Base-by-base conservation (phyloP, 2,329 filamentous ascomycete genomes). In the Aspergillus alliaceus region DNA sequence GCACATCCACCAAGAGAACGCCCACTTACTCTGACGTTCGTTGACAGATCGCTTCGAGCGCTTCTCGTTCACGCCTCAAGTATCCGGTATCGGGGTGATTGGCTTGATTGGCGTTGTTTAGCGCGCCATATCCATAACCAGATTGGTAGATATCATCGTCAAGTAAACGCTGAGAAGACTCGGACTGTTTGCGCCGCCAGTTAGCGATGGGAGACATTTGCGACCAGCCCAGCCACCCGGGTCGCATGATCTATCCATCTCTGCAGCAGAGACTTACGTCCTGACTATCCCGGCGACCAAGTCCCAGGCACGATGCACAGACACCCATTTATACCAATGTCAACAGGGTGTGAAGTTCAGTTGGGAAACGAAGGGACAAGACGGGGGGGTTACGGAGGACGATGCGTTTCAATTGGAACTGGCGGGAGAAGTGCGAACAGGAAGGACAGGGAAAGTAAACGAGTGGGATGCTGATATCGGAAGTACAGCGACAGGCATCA, bases 31-130 rank as follows among this genome's bases (percentile, higher is more conserved):
- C 77, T n/a, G 77, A 79, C 53, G 77, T 73, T 48, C 74, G 69
- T 61, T 79, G 77, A 62, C 77, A 79, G 59, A 79, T 79, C 4
- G 75, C 73, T 59, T 79, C 76, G 39, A 79, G 63, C 7, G 76
- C 77, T 63, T 79, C 77, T 40, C 76, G 67, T 60, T 79, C 77
- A 34, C 75, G 75, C 59, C 73, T 76, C 58, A 76, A 59, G 55
- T 73, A 72, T 60, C 78, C 75, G 6, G 75, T 69, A 64, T 79
- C 76, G 4, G 75, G 71, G 29, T 77, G 72, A 53, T 70, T 71
- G 25, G 64, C 62, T 37, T 75, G 73, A 15, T 72, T 70, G 18
- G 66, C 63, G 22, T 74, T 67, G 47, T 73, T 73, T 25, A 76
- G 69, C 3, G 75, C 70, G 6, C 76, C 76, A 49, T 78, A 78